Conservation (phyloP, 495 filamentous ascomycete species). For the Umbilicaria muhlenbergii region DNA sequence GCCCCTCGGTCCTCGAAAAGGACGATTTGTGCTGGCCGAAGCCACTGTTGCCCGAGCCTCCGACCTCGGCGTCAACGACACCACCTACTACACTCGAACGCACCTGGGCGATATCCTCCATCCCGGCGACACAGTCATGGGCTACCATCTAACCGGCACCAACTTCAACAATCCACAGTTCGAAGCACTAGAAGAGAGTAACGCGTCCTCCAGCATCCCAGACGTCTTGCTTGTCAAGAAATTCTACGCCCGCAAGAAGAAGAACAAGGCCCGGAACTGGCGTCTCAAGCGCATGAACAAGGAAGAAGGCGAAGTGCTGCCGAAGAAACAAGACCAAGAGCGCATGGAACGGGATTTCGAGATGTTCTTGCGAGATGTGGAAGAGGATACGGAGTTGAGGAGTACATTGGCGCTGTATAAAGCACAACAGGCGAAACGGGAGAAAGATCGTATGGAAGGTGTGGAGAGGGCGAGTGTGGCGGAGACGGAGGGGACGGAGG, state of each 20-base stretch:
- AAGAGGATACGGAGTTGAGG: constrained; percentile 83
- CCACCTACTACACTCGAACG: constrained; percentile 71
- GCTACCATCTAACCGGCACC: constrained; percentile 73
- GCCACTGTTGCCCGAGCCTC: constrained; percentile 73
- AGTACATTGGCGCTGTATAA: constrained; percentile 78
- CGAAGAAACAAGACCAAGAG: constrained; percentile 66
- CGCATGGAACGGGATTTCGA: constrained; percentile 84
- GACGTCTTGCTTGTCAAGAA: constrained; percentile 97
- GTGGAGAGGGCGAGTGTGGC: constrained; percentile 45
- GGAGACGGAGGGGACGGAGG: constrained; percentile 45
- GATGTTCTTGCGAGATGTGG: constrained; percentile 90
- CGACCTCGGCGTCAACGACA: constrained; percentile 79
- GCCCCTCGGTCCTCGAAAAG: constrained; percentile 52
- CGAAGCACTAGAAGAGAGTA: constrained; percentile 59
- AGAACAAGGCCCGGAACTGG: constrained; percentile 73
- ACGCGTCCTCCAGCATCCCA: constrained; percentile 55
- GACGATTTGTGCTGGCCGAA: constrained; percentile 72
- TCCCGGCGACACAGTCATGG: constrained; percentile 80
- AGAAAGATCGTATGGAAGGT: constrained; percentile 25
- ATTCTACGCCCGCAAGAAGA: constrained; percentile 71
- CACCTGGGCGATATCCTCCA: constrained; percentile 81
- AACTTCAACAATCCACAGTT: constrained; percentile 82
- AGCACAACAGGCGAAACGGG: constrained; percentile 28
- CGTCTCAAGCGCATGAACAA: constrained; percentile 82
- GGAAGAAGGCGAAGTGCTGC: constrained; percentile 69